phyloP scores from a whole-genome alignment of 163 green algal species.

The Volvox carteri region DNA sequence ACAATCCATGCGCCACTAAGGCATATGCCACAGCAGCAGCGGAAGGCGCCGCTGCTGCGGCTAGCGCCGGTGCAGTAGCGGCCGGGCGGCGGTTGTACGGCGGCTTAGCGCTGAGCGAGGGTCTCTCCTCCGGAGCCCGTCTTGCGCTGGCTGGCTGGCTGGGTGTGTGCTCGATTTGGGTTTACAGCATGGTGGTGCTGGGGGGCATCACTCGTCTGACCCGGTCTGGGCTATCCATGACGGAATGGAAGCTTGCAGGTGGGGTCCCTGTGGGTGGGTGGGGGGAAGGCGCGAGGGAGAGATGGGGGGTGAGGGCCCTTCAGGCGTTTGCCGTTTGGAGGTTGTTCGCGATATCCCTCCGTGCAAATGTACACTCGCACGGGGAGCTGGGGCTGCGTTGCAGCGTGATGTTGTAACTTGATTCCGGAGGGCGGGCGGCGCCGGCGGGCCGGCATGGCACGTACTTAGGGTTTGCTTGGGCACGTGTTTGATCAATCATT shows the following conservation, averaged over 20 bases:
- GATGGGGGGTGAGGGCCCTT: no score
- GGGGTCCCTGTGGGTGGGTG: background rate
- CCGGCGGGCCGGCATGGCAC: no score
- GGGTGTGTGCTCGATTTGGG: constrained; percentile 85
- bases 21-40: background rate
- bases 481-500: no score
- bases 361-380: no score
- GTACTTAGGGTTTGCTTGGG: no score
- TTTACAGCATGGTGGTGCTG: constrained; percentile 95
- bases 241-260: constrained; percentile 98
- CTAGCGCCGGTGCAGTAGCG: background rate
- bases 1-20: no score
- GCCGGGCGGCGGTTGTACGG: background rate
- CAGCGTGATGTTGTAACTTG: no score
- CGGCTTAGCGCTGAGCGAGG: constrained; percentile 14
- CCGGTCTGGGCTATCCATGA: constrained; percentile 98
- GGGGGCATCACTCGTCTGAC: constrained; percentile 97
- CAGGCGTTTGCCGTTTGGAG: no score
- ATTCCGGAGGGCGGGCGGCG: no score
- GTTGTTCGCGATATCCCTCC: no score
- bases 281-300: background rate
- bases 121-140: constrained; percentile 48
- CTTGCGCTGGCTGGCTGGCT: constrained; percentile 83
- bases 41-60: background rate
- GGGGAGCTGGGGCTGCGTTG: no score